These are phyloP conservation scores for Graphilbum ipis-grandicollis DNA, from an alignment of 2,329 filamentous ascomycete species.

Conservation along the genomic window DNA sequence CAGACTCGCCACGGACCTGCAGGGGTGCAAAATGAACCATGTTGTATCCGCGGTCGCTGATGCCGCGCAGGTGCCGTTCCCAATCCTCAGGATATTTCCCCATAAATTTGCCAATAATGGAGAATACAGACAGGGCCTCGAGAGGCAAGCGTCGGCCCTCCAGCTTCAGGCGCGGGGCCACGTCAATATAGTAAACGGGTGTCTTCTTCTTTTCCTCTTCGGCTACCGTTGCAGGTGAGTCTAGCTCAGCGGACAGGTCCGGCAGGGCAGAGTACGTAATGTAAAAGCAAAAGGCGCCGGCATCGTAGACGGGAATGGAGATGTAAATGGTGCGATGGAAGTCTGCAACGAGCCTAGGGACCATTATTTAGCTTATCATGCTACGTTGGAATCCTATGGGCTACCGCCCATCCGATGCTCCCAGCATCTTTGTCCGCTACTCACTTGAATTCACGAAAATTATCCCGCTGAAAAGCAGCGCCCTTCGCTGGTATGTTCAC, in stretches of 20 bases:
- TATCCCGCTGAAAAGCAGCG: slow-evolving; percentile 56
- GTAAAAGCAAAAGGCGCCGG: slow-evolving; percentile 89
- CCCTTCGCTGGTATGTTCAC: slow-evolving; percentile 79
- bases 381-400: too few species aligned
- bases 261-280: slow-evolving; percentile 82
- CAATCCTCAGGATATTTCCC: slow-evolving; percentile 79
- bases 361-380: background rate
- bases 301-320: slow-evolving; percentile 64
- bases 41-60: slow-evolving; percentile 86
- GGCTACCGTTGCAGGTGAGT: slow-evolving; percentile 21
- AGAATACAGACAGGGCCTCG: slow-evolving; percentile 80
- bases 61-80: slow-evolving; percentile 75
- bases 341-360: slow-evolving; percentile 59
- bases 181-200: slow-evolving; percentile 78
- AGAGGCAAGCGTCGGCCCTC: slow-evolving; percentile 61
- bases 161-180: slow-evolving; percentile 64
- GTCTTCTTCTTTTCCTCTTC: slow-evolving; percentile 46
- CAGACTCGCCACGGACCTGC: slow-evolving; percentile 73
- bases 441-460: slow-evolving; percentile 81
- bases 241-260: slow-evolving; percentile 43
- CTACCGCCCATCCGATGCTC: too few species aligned
- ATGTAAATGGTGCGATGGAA: slow-evolving; percentile 89
- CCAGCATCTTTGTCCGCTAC: slow-evolving; percentile 13
- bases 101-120: slow-evolving; percentile 95
- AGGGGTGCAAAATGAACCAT: slow-evolving; percentile 98